Conservation (phyloP, 2,329 filamentous ascomycete species). For the Rosellinia necatrix region DNA sequence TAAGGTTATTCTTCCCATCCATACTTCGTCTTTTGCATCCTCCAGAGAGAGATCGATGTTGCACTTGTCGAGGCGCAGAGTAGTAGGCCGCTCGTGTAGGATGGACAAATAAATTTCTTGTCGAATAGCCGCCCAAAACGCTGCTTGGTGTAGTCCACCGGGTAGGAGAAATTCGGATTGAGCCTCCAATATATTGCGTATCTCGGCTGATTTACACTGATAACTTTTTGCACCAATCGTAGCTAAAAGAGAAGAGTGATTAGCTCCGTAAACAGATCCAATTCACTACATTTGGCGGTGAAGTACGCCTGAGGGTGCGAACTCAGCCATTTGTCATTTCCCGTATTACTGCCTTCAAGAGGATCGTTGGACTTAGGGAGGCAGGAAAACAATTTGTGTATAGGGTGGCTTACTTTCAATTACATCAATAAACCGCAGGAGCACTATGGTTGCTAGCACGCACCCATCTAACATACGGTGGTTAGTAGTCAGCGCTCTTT, state of each 20-base stretch:
- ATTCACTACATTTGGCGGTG: no score
- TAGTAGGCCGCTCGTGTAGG: neutral
- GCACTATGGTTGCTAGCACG: neutral
- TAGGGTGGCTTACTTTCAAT: neutral
- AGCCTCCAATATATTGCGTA: neutral
- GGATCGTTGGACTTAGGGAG: neutral
- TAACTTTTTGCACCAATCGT: neutral
- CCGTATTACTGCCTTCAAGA: neutral
- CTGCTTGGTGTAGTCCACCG: neutral
- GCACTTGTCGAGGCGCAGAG: neutral
- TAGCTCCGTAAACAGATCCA: neutral
- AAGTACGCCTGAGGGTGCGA: no score
- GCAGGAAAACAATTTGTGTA: neutral
- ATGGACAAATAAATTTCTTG: conserved; percentile 6
- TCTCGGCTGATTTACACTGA: neutral
- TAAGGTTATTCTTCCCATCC: conserved; percentile 6
- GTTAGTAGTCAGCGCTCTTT: neutral
- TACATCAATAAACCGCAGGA: neutral
- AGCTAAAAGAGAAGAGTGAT: neutral
- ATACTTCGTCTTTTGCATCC: conserved; percentile 2
- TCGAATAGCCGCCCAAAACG: conserved; percentile 1
- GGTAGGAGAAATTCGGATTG: neutral
- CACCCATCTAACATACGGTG: neutral
- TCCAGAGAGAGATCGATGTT: conserved; percentile 1
- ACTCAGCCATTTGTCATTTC: no score